Conservation (phyloP, 208 protist genomes). For the Borovskyia barvae region DNA sequence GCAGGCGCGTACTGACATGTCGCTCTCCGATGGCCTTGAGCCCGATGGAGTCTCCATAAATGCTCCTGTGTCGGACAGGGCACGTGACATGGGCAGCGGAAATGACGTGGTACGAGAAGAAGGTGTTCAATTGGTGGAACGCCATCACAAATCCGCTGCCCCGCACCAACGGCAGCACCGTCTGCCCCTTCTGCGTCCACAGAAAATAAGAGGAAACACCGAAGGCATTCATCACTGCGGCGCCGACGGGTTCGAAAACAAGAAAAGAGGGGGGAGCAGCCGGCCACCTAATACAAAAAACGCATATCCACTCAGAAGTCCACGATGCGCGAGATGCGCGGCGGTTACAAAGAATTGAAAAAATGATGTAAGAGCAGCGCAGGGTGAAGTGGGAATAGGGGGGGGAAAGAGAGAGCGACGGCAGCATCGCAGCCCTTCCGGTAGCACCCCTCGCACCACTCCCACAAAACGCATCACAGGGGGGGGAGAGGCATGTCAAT, state of each 20-base stretch:
- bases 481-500: too few relatives aligned
- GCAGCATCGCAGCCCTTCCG: too few relatives aligned
- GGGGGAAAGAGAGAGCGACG: too few relatives aligned
- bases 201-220: slow-evolving; percentile 88
- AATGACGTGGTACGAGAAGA: slow-evolving; percentile 83
- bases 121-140: slow-evolving; percentile 65
- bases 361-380: too few relatives aligned
- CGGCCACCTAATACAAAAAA: background rate
- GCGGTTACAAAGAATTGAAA: background rate
- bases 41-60: slow-evolving; percentile 71
- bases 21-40: slow-evolving; percentile 85
- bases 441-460: too few relatives aligned
- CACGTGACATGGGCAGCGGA: slow-evolving; percentile 82
- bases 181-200: slow-evolving; percentile 86
- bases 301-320: background rate
- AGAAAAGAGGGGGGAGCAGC: slow-evolving; percentile 11
- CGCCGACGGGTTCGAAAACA: slow-evolving; percentile 1
- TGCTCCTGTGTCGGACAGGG: slow-evolving; percentile 54
- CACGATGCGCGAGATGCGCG: background rate
- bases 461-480: too few relatives aligned
- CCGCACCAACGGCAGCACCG: slow-evolving; percentile 76
- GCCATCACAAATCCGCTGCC: slow-evolving; percentile 80
- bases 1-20: slow-evolving; percentile 70
- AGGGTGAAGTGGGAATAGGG: too few relatives aligned
- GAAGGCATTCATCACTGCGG: slow-evolving; percentile 52